phyloP scores from a whole-genome alignment of 139 green algal species.

The Marvania coccoides region DNA sequence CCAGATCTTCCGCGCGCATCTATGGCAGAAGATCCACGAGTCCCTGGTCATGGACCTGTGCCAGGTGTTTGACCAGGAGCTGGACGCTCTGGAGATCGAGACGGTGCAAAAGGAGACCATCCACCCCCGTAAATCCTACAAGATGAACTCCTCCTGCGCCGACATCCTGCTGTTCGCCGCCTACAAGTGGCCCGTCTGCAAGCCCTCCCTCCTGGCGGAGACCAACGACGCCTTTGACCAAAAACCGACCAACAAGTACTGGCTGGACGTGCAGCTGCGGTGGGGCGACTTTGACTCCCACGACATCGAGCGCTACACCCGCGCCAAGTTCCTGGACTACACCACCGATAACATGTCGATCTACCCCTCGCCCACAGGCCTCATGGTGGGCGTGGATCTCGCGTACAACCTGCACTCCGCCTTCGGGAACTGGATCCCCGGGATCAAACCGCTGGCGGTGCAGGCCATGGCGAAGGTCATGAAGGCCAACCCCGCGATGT shows the following conservation, averaged over 20 bases:
- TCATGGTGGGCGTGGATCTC: slow-evolving; percentile 97
- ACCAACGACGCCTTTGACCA: slow-evolving; percentile 91
- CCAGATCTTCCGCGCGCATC: slow-evolving; percentile 98
- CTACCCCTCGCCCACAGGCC: slow-evolving; percentile 93
- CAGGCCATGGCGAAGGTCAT: slow-evolving; percentile 97
- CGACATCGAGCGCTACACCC: slow-evolving; percentile 97
- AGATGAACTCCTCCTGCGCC: slow-evolving; percentile 92
- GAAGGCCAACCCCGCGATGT: slow-evolving; percentile 97
- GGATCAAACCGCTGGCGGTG: slow-evolving; percentile 89
- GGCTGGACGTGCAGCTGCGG: slow-evolving; percentile 79
- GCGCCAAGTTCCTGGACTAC: slow-evolving; percentile 99
- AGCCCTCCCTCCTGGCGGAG: slow-evolving; percentile 92
- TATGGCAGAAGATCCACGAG: slow-evolving; percentile 99
- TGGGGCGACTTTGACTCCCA: slow-evolving; percentile 99
- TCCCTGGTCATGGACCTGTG: slow-evolving; percentile 89
- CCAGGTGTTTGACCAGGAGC: slow-evolving; percentile 95
- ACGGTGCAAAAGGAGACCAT: slow-evolving; percentile 99
- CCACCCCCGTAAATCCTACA: slow-evolving; percentile 98
- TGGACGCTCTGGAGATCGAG: slow-evolving; percentile 99
- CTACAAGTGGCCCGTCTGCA: slow-evolving; percentile 94
- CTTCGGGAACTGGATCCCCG: slow-evolving; percentile 99
- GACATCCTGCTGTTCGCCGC: slow-evolving; percentile 98
- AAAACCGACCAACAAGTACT: slow-evolving; percentile 99
- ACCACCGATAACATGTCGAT: slow-evolving; percentile 99
- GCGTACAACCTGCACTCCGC: slow-evolving; percentile 97